Evolutionary conservation across 352 stramenopile genomes (phyloP).

Genomic region (Globisporangium mamillatum): DNA sequence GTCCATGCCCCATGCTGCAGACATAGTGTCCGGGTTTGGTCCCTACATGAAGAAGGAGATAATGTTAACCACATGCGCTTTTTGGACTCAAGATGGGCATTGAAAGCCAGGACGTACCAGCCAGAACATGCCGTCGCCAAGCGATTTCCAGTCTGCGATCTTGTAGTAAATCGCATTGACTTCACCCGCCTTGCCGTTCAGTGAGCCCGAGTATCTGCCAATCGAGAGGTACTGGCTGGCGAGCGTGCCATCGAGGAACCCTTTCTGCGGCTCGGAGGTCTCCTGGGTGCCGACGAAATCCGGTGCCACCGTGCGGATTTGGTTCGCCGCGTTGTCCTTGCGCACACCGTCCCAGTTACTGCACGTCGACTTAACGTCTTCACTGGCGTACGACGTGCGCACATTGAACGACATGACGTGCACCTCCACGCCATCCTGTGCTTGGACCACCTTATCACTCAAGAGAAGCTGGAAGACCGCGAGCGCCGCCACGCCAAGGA

Average conservation of each 20-base stretch:
- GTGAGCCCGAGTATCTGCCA: slow-evolving; percentile 50
- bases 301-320: slow-evolving; percentile 48
- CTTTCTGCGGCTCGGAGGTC: slow-evolving; percentile 67
- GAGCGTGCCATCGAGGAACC: slow-evolving; percentile 56
- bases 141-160: slow-evolving; percentile 42
- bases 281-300: slow-evolving; percentile 83
- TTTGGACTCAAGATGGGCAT: not conserved
- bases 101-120: slow-evolving; percentile 23
- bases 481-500: slow-evolving; percentile 2
- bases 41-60: slow-evolving; percentile 18
- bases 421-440: slow-evolving; percentile 39
- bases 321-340: slow-evolving; percentile 54
- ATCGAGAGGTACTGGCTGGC: slow-evolving; percentile 59
- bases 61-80: not conserved
- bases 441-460: not conserved
- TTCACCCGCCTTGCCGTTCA: slow-evolving; percentile 56
- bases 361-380: slow-evolving; percentile 38
- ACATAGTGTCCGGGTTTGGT: slow-evolving; percentile 46
- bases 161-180: slow-evolving; percentile 69
- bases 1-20: slow-evolving; percentile 54
- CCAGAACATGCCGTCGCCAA: slow-evolving; percentile 72
- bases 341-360: slow-evolving; percentile 64
- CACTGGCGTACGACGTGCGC: slow-evolving; percentile 56
- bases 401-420: slow-evolving; percentile 82
- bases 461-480: slow-evolving; percentile 3